Conservation (phyloP, 1,284 basidiomycete genomes). For the Sanghuangporus weigelae region DNA sequence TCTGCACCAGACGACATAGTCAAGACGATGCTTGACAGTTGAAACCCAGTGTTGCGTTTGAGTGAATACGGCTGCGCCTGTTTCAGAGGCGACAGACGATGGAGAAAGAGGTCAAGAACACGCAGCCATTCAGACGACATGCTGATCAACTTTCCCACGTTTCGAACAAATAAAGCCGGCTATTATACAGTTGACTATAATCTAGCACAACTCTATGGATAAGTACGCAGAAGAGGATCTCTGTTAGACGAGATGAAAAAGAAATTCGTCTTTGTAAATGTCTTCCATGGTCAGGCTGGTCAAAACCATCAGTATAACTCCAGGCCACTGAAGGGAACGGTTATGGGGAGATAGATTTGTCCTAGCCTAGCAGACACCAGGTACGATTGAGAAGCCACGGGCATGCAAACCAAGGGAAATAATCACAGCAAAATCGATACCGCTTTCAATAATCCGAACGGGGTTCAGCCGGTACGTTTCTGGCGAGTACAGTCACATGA, state of each 20-base stretch:
- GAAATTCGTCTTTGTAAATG: not conserved
- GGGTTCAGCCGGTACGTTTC: too few species aligned
- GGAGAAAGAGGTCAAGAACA: conserved; percentile 1
- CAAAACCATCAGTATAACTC: too few species aligned
- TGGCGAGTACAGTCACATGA: too few species aligned
- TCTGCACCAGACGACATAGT: conserved; percentile 13
- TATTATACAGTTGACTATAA: not conserved
- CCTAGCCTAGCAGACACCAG: too few species aligned
- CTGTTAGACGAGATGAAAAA: not conserved
- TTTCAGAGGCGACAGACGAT: not conserved
- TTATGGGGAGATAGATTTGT: too few species aligned
- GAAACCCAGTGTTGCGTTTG: not conserved
- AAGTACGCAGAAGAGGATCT: not conserved
- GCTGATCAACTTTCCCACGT: conserved; percentile 6
- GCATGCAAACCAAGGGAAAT: too few species aligned
- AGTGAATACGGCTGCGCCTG: not conserved
- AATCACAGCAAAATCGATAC: too few species aligned
- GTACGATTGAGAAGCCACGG: too few species aligned
- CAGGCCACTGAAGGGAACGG: too few species aligned
- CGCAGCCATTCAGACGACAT: not conserved
- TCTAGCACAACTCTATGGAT: not conserved
- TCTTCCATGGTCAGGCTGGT: too few species aligned
- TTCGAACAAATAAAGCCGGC: not conserved
- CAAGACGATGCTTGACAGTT: not conserved
- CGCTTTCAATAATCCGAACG: too few species aligned